Percentiles rank a stretch among this genome's conserved stretches.
These are phyloP conservation scores for Podaxis sp. DNA, from an alignment of 768 basidiomycete species.

Conservation along the genomic window DNA sequence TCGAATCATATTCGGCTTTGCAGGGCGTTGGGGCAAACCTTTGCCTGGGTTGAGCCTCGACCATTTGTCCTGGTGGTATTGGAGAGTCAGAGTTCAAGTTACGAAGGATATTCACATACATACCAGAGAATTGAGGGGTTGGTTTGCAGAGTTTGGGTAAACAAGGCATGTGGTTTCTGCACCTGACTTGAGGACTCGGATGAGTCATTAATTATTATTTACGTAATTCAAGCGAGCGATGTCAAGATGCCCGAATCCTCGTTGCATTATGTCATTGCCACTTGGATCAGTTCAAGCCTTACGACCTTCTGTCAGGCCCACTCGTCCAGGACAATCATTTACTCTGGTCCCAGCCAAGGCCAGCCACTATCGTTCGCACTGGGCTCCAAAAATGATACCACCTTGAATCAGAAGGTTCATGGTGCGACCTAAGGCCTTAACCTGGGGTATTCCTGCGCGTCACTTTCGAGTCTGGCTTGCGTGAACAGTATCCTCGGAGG, in stretches of 20 bases:
- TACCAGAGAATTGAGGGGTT: too few relatives aligned
- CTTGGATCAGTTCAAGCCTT: neutral
- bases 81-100: too few relatives aligned
- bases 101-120: too few relatives aligned
- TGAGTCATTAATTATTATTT: too few relatives aligned
- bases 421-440: neutral
- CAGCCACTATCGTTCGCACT: neutral
- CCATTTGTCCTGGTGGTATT: neutral
- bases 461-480: neutral
- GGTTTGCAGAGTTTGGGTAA: too few relatives aligned
- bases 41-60: constrained; percentile 1
- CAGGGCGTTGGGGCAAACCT: constrained; percentile 1
- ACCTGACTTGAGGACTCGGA: too few relatives aligned
- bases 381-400: neutral
- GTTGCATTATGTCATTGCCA: neutral
- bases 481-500: neutral
- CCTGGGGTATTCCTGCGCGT: neutral
- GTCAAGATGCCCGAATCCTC: neutral
- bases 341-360: neutral
- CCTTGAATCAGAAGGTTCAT: neutral
- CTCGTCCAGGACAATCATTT: neutral
- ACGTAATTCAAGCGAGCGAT: neutral
- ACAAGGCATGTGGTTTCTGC: too few relatives aligned
- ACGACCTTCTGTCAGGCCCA: neutral
- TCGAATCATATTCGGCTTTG: neutral